phyloP scores from a whole-genome alignment of 2,329 filamentous ascomycete genomes.

The Zalaria sp. region DNA sequence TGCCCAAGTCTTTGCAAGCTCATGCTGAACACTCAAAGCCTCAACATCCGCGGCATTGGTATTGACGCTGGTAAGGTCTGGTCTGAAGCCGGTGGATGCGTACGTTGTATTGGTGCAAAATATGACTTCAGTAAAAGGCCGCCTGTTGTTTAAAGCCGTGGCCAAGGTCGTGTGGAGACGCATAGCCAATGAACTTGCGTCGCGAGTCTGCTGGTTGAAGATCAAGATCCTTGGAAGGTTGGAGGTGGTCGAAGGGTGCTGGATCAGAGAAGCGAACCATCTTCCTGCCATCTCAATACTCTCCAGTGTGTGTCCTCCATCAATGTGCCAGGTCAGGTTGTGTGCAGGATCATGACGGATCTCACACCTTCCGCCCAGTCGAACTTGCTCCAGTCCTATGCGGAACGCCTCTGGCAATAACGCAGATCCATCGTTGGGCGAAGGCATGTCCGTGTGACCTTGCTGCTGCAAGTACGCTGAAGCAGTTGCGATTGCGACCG shows the following conservation, averaged over 20 bases:
- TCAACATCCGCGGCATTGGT: slow-evolving; percentile 44
- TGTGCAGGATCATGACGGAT: slow-evolving; percentile 38
- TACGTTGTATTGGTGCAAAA: slow-evolving; percentile 71
- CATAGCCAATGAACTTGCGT: slow-evolving; percentile 52
- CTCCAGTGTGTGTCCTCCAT: slow-evolving; percentile 78
- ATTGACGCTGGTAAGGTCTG: slow-evolving; percentile 50
- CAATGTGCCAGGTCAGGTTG: slow-evolving; percentile 61
- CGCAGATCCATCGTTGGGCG: slow-evolving; percentile 23
- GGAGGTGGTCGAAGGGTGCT: background rate
- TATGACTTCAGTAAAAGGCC: slow-evolving; percentile 55
- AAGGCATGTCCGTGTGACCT: slow-evolving; percentile 26
- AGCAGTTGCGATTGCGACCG: slow-evolving; percentile 45
- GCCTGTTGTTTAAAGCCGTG: slow-evolving; percentile 20
- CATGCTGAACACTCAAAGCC: slow-evolving; percentile 51
- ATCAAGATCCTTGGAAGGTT: slow-evolving; percentile 45
- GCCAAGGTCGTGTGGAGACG: slow-evolving; percentile 46
- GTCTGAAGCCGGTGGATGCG: slow-evolving; percentile 43
- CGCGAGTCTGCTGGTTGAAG: slow-evolving; percentile 86
- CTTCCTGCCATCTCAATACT: slow-evolving; percentile 61
- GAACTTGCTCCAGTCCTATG: slow-evolving; percentile 50
- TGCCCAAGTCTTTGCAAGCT: slow-evolving; percentile 48
- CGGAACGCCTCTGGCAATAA: slow-evolving; percentile 46
- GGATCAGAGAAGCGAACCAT: slow-evolving; percentile 51
- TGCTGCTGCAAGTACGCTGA: slow-evolving; percentile 39
- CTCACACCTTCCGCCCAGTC: slow-evolving; percentile 67